Conservation (phyloP, 169 alveolate species). For the Hepatocystis sp. region DNA sequence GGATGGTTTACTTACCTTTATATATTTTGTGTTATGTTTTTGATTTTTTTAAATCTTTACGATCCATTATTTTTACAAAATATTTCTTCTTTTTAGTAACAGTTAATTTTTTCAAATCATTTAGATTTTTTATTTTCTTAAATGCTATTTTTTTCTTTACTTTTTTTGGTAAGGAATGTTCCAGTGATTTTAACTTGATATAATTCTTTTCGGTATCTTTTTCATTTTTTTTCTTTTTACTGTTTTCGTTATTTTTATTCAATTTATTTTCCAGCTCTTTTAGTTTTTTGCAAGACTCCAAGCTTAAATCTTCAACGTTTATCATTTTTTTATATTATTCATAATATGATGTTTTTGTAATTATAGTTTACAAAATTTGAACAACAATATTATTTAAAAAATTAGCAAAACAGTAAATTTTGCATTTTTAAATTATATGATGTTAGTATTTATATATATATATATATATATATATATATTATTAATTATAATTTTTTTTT, state of each 20-base stretch:
- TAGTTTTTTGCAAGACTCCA: conserved; percentile 47
- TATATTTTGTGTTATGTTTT: conserved; percentile 5
- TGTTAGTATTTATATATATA: no score
- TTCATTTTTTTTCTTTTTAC: conserved; percentile 24
- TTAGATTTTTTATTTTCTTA: conserved; percentile 35
- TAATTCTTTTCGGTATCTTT: conserved; percentile 24
- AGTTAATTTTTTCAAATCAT: conserved; percentile 54
- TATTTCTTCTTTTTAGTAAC: conserved; percentile 61
- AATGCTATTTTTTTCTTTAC: conserved; percentile 60
- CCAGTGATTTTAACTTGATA: conserved; percentile 44
- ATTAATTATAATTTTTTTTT: no score
- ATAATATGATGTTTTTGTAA: neutral
- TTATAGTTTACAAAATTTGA: no score
- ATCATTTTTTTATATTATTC: conserved; percentile 30
- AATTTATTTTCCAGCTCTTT: conserved; percentile 64
- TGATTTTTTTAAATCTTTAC: conserved; percentile 23
- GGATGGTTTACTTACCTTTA: neutral
- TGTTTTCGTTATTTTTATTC: conserved; percentile 32
- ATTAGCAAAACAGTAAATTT: neutral
- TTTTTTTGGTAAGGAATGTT: conserved; percentile 38
- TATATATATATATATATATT: no score
- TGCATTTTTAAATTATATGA: no score
- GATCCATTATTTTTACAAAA: conserved; percentile 55
- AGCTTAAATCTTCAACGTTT: conserved; percentile 50
- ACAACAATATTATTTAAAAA: no score